Conservation (phyloP, 2,329 filamentous ascomycete species). For the Colletotrichum noveboracense region DNA sequence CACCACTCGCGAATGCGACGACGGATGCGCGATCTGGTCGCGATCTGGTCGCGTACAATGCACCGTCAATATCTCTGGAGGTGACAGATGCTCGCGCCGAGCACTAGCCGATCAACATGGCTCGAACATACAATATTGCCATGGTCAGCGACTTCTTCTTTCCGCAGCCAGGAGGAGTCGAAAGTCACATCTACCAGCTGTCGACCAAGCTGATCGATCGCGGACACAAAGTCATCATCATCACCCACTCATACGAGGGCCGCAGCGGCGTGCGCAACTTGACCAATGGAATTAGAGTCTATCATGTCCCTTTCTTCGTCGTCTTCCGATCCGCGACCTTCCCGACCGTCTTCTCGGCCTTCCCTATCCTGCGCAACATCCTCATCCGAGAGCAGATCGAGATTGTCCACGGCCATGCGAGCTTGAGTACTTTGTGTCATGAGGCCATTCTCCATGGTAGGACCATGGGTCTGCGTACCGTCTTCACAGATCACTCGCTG, state of each 20-base stretch:
- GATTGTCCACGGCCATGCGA: conserved; percentile 97
- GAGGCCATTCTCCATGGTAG: conserved; percentile 94
- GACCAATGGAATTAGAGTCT: conserved; percentile 97
- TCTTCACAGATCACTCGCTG: conserved; percentile 96
- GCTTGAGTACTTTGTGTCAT: conserved; percentile 89
- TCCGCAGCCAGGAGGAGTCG: conserved; percentile 93
- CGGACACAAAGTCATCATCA: conserved; percentile 96
- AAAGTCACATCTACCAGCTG: conserved; percentile 98
- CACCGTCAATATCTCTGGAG: neutral
- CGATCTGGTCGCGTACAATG: neutral
- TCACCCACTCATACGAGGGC: conserved; percentile 93
- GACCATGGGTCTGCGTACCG: conserved; percentile 94
- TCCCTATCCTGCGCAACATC: conserved; percentile 96
- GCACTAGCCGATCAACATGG: conserved; percentile 1
- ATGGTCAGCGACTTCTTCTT: conserved; percentile 99
- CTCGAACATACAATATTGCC: conserved; percentile 69
- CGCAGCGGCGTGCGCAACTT: conserved; percentile 93
- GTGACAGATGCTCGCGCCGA: conserved; percentile 1
- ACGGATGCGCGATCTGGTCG: neutral
- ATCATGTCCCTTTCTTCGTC: conserved; percentile 94
- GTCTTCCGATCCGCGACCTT: conserved; percentile 94
- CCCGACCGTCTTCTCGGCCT: conserved; percentile 97
- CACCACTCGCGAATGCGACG: neutral
- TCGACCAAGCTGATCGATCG: conserved; percentile 96
- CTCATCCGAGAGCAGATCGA: conserved; percentile 93